Percentiles rank a stretch among this genome's conserved stretches.
These are phyloP conservation scores for Choanephora cucurbitarum DNA, from an alignment of 371 early-diverging fungal genomes.

Conservation along the genomic window DNA sequence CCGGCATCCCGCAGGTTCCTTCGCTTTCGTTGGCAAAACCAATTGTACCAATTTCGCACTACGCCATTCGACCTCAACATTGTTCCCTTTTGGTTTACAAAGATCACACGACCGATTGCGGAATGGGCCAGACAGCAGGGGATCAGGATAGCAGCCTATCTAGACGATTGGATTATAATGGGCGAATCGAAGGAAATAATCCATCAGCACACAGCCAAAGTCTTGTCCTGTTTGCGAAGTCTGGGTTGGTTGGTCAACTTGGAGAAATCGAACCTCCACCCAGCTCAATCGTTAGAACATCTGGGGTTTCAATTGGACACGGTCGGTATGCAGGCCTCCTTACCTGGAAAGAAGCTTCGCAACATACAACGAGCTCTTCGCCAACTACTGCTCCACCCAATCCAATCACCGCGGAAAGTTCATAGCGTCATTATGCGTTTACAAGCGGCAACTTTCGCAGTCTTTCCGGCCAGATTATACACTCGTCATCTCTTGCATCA, in stretches of 20 bases:
- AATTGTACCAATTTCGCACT: constrained; percentile 46
- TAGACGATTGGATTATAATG: constrained; percentile 32
- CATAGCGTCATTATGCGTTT: constrained; percentile 27
- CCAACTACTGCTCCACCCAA: constrained; percentile 4
- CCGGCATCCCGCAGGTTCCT: constrained; percentile 27
- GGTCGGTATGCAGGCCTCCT: neutral
- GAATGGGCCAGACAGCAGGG: constrained; percentile 29
- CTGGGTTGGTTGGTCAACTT: constrained; percentile 22
- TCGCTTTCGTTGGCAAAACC: constrained; percentile 46
- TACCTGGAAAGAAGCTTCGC: constrained; percentile 16
- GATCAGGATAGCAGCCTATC: constrained; percentile 23
- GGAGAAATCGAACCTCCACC: constrained; percentile 12
- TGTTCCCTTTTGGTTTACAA: too few relatives aligned
- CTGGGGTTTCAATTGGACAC: constrained; percentile 17
- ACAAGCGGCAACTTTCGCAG: constrained; percentile 16
- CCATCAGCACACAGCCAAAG: constrained; percentile 13
- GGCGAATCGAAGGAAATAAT: constrained; percentile 11
- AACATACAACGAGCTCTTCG: constrained; percentile 24
- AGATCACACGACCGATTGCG: constrained; percentile 26
- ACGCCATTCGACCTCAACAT: too few relatives aligned
- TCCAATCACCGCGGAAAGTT: constrained; percentile 12
- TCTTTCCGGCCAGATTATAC: constrained; percentile 17
- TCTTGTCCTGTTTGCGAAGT: constrained; percentile 15
- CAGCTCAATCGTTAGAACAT: constrained; percentile 16
- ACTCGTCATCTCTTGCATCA: constrained; percentile 15